phyloP scores from a whole-genome alignment of 768 basidiomycete genomes.

The Pluteus cervinus region DNA sequence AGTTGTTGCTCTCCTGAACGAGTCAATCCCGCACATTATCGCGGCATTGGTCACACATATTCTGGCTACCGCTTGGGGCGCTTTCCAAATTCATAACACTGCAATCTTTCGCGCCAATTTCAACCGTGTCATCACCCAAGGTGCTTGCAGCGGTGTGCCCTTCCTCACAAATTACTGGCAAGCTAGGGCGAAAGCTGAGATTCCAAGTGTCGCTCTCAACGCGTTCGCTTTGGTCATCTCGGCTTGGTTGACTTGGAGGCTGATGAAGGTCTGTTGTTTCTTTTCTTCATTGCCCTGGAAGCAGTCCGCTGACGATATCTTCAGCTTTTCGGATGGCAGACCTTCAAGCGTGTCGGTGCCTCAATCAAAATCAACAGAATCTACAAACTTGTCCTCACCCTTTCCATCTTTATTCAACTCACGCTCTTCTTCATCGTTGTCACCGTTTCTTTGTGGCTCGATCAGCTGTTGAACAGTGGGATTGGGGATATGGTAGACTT shows the following conservation, averaged over 20 bases:
- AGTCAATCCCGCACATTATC: slow-evolving; percentile 77
- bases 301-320: not conserved
- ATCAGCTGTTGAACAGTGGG: slow-evolving; percentile 63
- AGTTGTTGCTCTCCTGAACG: slow-evolving; percentile 62
- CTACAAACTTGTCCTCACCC: slow-evolving; percentile 64
- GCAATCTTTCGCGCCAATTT: slow-evolving; percentile 52
- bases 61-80: slow-evolving; percentile 68
- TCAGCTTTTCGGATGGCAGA: slow-evolving; percentile 79
- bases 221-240: slow-evolving; percentile 53
- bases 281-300: not conserved
- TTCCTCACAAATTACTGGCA: slow-evolving; percentile 65
- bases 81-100: slow-evolving; percentile 59
- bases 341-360: slow-evolving; percentile 81
- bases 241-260: slow-evolving; percentile 61
- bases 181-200: slow-evolving; percentile 52
- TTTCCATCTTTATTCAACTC: slow-evolving; percentile 73
- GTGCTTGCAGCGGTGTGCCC: slow-evolving; percentile 51
- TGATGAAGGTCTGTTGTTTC: slow-evolving; percentile 52
- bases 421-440: slow-evolving; percentile 71
- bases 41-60: slow-evolving; percentile 71
- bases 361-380: slow-evolving; percentile 65
- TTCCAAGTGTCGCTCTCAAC: slow-evolving; percentile 59
- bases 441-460: slow-evolving; percentile 70
- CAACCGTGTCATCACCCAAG: slow-evolving; percentile 48
- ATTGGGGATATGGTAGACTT: slow-evolving; percentile 48